Evolutionary conservation across 2,329 filamentous ascomycete species (phyloP).

Genomic region (Ophiostoma piceae): DNA sequence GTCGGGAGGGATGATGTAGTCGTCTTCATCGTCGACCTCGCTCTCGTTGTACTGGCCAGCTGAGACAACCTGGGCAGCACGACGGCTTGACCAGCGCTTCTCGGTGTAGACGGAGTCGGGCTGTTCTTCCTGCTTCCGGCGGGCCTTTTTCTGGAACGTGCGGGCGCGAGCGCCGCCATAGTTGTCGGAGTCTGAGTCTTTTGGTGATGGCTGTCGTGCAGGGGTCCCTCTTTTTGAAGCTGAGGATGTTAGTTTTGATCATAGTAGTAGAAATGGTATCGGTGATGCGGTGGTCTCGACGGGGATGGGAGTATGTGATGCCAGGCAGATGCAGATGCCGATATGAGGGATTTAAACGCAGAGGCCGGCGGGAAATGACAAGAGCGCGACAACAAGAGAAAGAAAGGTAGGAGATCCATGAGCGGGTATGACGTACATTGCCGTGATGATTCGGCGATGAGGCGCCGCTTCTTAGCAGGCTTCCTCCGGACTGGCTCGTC

Average conservation of each 20-base stretch:
- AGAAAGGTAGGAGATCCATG: not conserved
- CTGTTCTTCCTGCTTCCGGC: constrained; percentile 63
- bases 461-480: constrained; percentile 60
- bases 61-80: constrained; percentile 67
- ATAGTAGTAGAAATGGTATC: not conserved
- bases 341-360: constrained; percentile 5
- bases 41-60: constrained; percentile 61
- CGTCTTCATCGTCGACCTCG: constrained; percentile 59
- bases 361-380: not conserved
- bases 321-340: not conserved
- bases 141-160: constrained; percentile 68
- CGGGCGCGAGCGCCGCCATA: constrained; percentile 73
- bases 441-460: constrained; percentile 31
- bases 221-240: constrained; percentile 59
- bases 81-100: constrained; percentile 85
- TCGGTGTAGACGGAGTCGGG: constrained; percentile 61
- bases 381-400: not conserved
- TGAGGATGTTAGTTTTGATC: constrained; percentile 31
- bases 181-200: constrained; percentile 65
- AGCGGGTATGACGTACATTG: constrained; percentile 24
- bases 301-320: not conserved
- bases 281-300: not conserved
- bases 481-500: constrained; percentile 55
- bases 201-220: constrained; percentile 47
- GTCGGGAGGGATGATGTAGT: constrained; percentile 60